Percentiles rank a stretch among this genome's conserved stretches.
Conservation (phyloP, 257 asterid genomes). For the Parsonsia alboflavescens region DNA sequence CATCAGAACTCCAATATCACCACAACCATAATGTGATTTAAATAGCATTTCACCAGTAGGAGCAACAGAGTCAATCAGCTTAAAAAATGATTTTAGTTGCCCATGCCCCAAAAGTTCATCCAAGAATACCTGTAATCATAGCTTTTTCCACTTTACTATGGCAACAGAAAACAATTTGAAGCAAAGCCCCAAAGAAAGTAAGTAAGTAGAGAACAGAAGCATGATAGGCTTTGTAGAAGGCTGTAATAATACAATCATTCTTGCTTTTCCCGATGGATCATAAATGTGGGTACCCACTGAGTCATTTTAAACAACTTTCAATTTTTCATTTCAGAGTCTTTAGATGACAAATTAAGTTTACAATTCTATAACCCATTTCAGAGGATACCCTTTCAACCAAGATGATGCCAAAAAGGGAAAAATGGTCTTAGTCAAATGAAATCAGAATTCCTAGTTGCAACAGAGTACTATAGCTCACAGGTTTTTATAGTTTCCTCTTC, state of each 20-base stretch:
- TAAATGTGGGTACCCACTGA: neutral
- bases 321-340: neutral
- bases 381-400: neutral
- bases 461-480: neutral
- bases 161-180: constrained; percentile 2
- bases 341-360: neutral
- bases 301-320: neutral
- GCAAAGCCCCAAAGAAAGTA: neutral
- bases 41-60: constrained; percentile 30
- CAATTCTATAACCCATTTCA: neutral
- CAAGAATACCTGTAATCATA: constrained; percentile 52
- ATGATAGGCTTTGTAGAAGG: neutral
- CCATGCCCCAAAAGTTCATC: constrained; percentile 68
- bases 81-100: constrained; percentile 39
- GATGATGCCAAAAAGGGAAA: neutral
- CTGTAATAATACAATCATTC: neutral
- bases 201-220: neutral
- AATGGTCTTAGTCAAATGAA: neutral
- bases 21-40: constrained; percentile 28
- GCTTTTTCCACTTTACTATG: constrained; percentile 11
- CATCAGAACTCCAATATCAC: constrained; percentile 45
- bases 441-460: neutral
- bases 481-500: neutral
- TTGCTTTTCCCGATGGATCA: neutral
- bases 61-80: constrained; percentile 38